Evolutionary conservation across 176 grass and related monocot species (phyloP).

Genomic region (Zizania latifolia): DNA sequence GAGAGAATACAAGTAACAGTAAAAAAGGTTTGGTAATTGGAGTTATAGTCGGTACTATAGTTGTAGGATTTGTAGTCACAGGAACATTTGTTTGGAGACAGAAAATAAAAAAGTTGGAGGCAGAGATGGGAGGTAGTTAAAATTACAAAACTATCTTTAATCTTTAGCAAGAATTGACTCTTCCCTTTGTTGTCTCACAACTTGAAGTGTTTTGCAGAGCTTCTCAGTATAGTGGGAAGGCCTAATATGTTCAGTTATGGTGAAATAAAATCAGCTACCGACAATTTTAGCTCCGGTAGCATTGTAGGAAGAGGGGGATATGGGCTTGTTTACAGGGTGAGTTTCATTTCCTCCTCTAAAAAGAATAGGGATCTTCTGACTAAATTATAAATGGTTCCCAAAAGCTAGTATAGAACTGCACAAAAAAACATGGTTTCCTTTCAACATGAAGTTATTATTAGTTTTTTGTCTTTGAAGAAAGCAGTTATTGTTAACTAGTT

Average conservation of each 20-base stretch:
- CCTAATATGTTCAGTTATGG: slow-evolving; percentile 35
- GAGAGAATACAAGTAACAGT: background rate
- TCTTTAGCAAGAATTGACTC: background rate
- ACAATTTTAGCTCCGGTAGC: slow-evolving; percentile 35
- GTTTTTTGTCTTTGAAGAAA: no score
- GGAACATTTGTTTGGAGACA: slow-evolving; percentile 22
- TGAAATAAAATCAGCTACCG: slow-evolving; percentile 46
- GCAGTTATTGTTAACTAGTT: no score
- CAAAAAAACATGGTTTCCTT: no score
- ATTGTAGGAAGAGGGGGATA: slow-evolving; percentile 49
- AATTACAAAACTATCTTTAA: background rate
- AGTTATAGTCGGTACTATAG: slow-evolving; percentile 2
- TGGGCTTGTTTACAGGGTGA: slow-evolving; percentile 47
- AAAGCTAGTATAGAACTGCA: no score
- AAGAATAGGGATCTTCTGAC: no score
- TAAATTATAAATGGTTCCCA: no score
- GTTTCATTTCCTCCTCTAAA: background rate
- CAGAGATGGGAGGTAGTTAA: slow-evolving; percentile 2
- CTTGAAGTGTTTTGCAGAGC: slow-evolving; percentile 24
- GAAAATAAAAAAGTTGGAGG: background rate
- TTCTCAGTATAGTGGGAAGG: slow-evolving; percentile 24
- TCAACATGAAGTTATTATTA: no score
- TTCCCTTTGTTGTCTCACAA: background rate
- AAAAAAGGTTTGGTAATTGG: slow-evolving; percentile 30
- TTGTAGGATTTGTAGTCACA: slow-evolving; percentile 11